Base-by-base conservation (phyloP, 1,139 yeast genomes). In the Yamadazyma kanchanaburiensis region DNA sequence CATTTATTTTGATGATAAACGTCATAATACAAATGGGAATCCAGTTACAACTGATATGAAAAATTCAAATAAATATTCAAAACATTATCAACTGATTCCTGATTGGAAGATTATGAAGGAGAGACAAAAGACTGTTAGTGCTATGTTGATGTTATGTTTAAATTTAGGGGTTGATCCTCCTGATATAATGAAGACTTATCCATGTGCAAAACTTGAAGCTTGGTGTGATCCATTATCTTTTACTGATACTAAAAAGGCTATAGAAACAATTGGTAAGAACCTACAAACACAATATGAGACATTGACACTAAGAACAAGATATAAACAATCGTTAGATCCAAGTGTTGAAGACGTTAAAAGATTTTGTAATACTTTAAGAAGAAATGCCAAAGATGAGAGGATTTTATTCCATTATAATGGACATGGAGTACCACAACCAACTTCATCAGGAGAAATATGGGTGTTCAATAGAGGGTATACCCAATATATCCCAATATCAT, bases 341-440 rank as follows among this genome's bases (percentile, higher is more conserved):
- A 85, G 94, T 35, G 96, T 89, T 14, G 98, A 91, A 51, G 99
- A 91, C 51, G 85, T 89, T 22, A 91, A 89, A 51, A 68, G 97
- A 37, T 85, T 91, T 47, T 89, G 97, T 53, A 84, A 86, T 45
- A 83, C 94, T 1, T 62, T 91, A 39, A 67, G 98, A 45, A 70
- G 97, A 34, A 84, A 85, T 35, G 95, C 97, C 4, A 85, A 91
- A 49, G 97, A 91, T 40, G 89, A 82, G 50, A 70, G 98, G 32
- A 83, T 89, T 8, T 56, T 91, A 31, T 91, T 91, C 55, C 98
- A 94, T 53, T 91, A 94, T 54, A 91, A 91, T 49, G 99, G 99
- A 4, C 99, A 91, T 51, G 99, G 99, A 12, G 99, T 91, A 3
- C 99, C 99, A 0, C 88, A 88, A 43, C 98, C 99, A 1, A 94